Percentiles rank a stretch among this genome's conserved stretches.
These are phyloP conservation scores for Saccharum officinarum DNA, from an alignment of 176 grass and related monocot species.

Conservation along the genomic window DNA sequence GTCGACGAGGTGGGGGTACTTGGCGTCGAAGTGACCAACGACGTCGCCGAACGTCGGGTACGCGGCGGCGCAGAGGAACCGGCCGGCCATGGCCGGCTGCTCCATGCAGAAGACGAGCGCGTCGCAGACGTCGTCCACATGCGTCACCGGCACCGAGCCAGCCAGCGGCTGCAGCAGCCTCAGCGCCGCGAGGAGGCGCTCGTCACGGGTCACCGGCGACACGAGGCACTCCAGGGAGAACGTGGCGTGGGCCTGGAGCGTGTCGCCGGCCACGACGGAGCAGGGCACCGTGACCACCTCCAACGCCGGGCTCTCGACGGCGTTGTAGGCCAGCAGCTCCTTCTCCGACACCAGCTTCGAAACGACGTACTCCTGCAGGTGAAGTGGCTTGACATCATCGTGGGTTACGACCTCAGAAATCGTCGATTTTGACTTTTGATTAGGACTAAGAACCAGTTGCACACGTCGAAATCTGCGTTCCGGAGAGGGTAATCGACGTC, in stretches of 20 bases:
- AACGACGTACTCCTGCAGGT: slow-evolving; percentile 19
- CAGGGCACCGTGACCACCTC: slow-evolving; percentile 62
- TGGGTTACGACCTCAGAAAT: neutral
- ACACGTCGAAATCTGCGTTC: slow-evolving; percentile 21
- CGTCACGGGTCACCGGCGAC: slow-evolving; percentile 33
- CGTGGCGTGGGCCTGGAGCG: neutral
- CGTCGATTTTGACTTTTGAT: neutral
- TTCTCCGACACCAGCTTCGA: slow-evolving; percentile 42
- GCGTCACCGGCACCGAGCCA: slow-evolving; percentile 52
- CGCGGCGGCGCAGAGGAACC: slow-evolving; percentile 48
- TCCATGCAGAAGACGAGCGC: slow-evolving; percentile 67
- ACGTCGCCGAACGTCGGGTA: slow-evolving; percentile 32
- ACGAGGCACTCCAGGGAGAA: neutral
- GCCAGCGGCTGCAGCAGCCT: slow-evolving; percentile 41
- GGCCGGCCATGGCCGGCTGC: slow-evolving; percentile 28
- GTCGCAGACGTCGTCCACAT: slow-evolving; percentile 63
- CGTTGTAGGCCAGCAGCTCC: slow-evolving; percentile 47
- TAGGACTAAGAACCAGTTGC: neutral
- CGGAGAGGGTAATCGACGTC: slow-evolving; percentile 30
- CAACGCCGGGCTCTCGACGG: slow-evolving; percentile 2
- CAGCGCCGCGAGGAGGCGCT: neutral
- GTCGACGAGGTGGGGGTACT: slow-evolving; percentile 43
- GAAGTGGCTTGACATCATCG: neutral
- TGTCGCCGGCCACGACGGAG: slow-evolving; percentile 45
- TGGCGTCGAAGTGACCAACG: slow-evolving; percentile 25